Percentiles rank a stretch among this genome's conserved stretches.
Evolutionary conservation across 768 basidiomycete genomes (phyloP).

Genomic region (Paxillus rubicundulus): DNA sequence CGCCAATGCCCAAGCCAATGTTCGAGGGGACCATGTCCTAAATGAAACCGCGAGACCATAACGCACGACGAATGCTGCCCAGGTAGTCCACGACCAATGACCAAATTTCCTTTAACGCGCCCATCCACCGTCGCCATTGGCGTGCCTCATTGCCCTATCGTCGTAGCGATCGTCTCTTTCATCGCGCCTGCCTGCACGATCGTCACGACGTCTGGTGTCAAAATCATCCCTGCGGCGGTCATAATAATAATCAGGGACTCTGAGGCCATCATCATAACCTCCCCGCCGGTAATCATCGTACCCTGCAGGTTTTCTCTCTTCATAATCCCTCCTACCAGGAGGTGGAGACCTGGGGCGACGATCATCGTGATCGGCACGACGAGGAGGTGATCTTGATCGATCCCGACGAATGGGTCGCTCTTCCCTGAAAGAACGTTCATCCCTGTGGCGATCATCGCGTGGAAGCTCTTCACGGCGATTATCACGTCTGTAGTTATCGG

Average conservation of each 20-base stretch:
- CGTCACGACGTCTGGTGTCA: conserved; percentile 58
- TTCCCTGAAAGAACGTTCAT: conserved; percentile 54
- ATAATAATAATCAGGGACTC: conserved; percentile 82
- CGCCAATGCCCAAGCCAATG: conserved; percentile 37
- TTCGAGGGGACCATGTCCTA: conserved; percentile 46
- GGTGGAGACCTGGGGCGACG: conserved; percentile 78
- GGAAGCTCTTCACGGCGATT: conserved; percentile 60
- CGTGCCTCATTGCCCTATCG: conserved; percentile 67
- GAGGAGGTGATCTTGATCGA: conserved; percentile 79
- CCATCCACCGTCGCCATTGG: conserved; percentile 79
- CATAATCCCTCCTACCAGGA: conserved; percentile 74
- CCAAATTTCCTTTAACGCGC: conserved; percentile 55
- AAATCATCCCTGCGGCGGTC: conserved; percentile 82
- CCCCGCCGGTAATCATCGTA: conserved; percentile 89
- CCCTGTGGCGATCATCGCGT: conserved; percentile 58
- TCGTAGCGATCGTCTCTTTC: conserved; percentile 82
- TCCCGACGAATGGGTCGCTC: conserved; percentile 64
- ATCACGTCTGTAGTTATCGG: conserved; percentile 76
- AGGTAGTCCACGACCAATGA: conserved; percentile 35
- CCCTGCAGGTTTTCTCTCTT: conserved; percentile 88
- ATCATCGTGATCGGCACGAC: conserved; percentile 69
- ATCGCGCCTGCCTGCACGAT: conserved; percentile 72
- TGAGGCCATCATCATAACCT: conserved; percentile 75
- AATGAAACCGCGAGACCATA: conserved; percentile 44
- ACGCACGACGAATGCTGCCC: conserved; percentile 27